These are phyloP conservation scores for Coemansia sp. DNA, from an alignment of 192 early-diverging fungal genomes.

Conservation along the genomic window DNA sequence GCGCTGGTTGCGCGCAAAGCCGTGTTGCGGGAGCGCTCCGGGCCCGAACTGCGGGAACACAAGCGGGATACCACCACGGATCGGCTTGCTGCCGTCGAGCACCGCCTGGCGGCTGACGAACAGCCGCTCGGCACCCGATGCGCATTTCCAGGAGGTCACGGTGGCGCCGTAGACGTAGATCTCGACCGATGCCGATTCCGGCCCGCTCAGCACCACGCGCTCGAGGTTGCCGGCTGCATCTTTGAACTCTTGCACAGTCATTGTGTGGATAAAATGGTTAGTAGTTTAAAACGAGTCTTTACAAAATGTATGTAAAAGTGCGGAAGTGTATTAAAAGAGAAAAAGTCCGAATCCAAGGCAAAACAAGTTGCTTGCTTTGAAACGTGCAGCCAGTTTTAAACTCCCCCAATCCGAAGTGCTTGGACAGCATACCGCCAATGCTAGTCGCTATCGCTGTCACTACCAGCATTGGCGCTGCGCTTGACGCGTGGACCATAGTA, in stretches of 20 bases:
- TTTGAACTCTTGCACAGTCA: conserved; percentile 33
- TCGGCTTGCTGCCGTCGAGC: conserved; percentile 86
- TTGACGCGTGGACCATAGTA: conserved; percentile 46
- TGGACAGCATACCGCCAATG: not conserved
- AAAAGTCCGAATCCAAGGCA: too few species aligned
- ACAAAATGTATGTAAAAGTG: too few species aligned
- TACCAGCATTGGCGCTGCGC: conserved; percentile 12
- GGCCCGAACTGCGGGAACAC: conserved; percentile 59
- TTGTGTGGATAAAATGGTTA: not conserved
- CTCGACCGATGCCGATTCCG: conserved; percentile 24
- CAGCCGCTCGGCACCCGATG: conserved; percentile 66
- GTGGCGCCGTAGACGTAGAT: conserved; percentile 74
- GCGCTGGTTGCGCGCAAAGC: conserved; percentile 51
- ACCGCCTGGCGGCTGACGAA: conserved; percentile 82
- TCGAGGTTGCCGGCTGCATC: conserved; percentile 34
- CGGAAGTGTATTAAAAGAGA: too few species aligned
- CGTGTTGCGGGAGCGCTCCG: conserved; percentile 53
- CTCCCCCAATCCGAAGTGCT: too few species aligned
- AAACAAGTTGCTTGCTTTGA: too few species aligned
- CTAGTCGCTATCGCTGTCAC: conserved; percentile 9
- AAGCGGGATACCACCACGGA: conserved; percentile 76
- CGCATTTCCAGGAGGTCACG: conserved; percentile 82
- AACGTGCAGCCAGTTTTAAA: too few species aligned
- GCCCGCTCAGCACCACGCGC: conserved; percentile 33
- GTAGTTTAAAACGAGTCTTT: too few species aligned